Base-by-base conservation (phyloP, 2,329 filamentous ascomycete genomes). In the Teratosphaeria nubilosa region DNA sequence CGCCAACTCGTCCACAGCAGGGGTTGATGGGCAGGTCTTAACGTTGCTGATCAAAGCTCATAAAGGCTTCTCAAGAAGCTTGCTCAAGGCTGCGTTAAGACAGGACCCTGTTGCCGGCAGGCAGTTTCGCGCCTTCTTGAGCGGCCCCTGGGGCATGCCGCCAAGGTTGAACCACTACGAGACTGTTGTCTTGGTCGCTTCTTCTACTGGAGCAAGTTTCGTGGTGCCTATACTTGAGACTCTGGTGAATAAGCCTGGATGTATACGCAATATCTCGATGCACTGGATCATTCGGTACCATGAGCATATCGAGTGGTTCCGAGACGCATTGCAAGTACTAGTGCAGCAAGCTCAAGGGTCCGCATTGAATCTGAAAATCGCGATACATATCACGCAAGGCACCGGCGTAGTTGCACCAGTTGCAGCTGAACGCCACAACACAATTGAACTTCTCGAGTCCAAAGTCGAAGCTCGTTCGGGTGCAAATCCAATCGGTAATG, bases 151-250 rank as follows among this genome's bases (percentile, higher is more conserved):
- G 67, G 68, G 68, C 41, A 61, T 59, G 32, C 68, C 68, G 11
- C 68, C 68, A 5, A 58, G 65, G 1, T 70, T 85, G 16, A 75
- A 77, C 24, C 82, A 85, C 63, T 86, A 85, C 59, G 83, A 86
- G 60, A 84, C 78, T 57, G 75, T 85, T 1, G 72, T 86, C 0
- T 69, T 86, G 0, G 71, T 86, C 9, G 82, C 83, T 7, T 82
- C 82, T 24, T 81, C 81, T 20, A 84, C 80, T 52, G 84, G 84
- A 1, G 80, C 79, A 25, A 82, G 81, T 0, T 86, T 82, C 63
- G 80, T 77, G 0, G 65, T 82, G 11, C 82, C 83, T 0, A 67
- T 83, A 2, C 71, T 85, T 37, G 76, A 82, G 27, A 78, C 84
- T 55, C 72, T 85, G n/a, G 70, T 83, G 1, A 70, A 74, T n/a